Conservation (phyloP, 2,329 filamentous ascomycete genomes). For the Diplodia scrobiculata region DNA sequence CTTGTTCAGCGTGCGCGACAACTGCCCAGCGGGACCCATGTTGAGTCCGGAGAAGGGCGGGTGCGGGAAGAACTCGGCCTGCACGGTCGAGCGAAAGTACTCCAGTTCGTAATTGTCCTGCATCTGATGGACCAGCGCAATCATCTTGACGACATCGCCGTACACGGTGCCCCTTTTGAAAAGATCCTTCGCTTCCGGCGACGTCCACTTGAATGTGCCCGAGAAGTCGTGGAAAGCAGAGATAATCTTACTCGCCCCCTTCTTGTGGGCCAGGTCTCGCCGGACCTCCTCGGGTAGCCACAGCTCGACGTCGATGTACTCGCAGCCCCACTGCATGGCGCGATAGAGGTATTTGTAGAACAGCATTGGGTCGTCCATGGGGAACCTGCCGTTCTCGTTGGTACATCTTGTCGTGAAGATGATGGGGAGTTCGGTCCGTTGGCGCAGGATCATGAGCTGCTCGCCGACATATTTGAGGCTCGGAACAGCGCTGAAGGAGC, state of each 20-base stretch:
- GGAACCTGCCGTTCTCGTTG: constrained; percentile 79
- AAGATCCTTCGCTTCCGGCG: constrained; percentile 68
- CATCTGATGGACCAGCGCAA: constrained; percentile 75
- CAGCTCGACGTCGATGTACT: constrained; percentile 86
- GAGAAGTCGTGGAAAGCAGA: constrained; percentile 92
- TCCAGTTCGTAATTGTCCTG: constrained; percentile 90
- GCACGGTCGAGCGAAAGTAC: constrained; percentile 79
- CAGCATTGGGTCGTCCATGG: constrained; percentile 74
- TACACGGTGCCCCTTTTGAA: constrained; percentile 73
- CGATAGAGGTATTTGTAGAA: constrained; percentile 80
- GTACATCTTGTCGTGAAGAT: constrained; percentile 85
- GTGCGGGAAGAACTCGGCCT: constrained; percentile 63
- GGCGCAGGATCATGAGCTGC: constrained; percentile 80
- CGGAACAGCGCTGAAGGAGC: constrained; percentile 65
- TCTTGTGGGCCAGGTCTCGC: constrained; percentile 65
- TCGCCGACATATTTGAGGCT: constrained; percentile 83
- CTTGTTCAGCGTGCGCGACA: constrained; percentile 80
- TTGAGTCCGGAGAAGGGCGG: constrained; percentile 82
- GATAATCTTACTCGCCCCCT: constrained; percentile 81
- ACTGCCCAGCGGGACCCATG: constrained; percentile 83
- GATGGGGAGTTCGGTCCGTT: constrained; percentile 84
- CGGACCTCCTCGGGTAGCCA: constrained; percentile 81
- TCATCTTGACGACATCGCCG: constrained; percentile 89
- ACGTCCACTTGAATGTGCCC: constrained; percentile 80
- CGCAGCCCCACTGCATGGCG: constrained; percentile 84